Conservation (phyloP, 225 moss, liverwort and hornwort genomes). For the Pleurozium schreberi region DNA sequence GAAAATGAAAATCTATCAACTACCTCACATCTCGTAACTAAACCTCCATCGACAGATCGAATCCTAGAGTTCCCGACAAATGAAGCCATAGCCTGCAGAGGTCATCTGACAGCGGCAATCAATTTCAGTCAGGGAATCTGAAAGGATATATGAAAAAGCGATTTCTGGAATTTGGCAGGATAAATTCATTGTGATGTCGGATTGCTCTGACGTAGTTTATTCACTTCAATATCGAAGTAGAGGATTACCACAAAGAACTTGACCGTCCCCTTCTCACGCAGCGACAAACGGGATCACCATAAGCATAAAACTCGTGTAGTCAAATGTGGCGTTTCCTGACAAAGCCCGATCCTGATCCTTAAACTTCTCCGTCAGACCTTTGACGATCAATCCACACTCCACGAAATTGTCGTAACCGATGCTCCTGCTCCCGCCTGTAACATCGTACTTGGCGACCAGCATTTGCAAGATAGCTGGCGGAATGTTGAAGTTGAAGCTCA, state of each 20-base stretch:
- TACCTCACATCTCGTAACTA: background rate
- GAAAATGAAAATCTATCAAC: background rate
- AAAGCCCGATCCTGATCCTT: conserved; percentile 57
- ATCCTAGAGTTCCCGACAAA: background rate
- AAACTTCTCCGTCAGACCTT: conserved; percentile 89
- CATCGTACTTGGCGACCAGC: conserved; percentile 81
- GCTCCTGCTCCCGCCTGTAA: conserved; percentile 59
- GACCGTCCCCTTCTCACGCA: conserved; percentile 20
- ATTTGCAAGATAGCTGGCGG: conserved; percentile 62
- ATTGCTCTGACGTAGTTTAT: background rate
- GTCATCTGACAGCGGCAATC: background rate
- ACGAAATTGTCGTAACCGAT: conserved; percentile 93
- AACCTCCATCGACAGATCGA: background rate
- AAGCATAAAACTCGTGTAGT: conserved; percentile 75
- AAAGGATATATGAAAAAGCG: background rate
- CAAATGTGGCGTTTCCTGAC: conserved; percentile 66
- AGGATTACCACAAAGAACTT: background rate
- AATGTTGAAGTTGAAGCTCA: conserved; percentile 75
- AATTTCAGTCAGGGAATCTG: background rate
- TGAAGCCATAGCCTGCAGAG: background rate
- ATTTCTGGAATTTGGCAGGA: background rate
- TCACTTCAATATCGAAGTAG: background rate
- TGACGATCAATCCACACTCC: conserved; percentile 89
- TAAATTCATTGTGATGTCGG: background rate
- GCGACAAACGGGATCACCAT: conserved; percentile 87